Conservation (phyloP, 768 basidiomycete genomes). For the Macrolepiota albuminosa region DNA sequence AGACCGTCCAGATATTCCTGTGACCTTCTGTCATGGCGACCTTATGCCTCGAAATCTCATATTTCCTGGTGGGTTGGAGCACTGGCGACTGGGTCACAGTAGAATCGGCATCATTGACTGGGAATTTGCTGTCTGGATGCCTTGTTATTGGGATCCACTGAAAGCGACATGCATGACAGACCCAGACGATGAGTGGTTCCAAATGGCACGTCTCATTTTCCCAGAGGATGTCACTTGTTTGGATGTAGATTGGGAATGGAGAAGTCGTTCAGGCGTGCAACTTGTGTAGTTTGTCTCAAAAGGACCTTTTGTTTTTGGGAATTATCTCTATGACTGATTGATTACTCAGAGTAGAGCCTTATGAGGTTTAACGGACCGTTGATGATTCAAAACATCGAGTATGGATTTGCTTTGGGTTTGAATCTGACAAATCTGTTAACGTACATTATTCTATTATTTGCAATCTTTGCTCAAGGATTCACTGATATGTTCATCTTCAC, state of each 20-base stretch:
- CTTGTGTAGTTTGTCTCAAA: background rate
- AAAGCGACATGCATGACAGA: constrained; percentile 2
- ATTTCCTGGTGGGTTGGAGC: background rate
- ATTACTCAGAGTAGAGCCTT: too few species aligned
- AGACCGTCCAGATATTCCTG: background rate
- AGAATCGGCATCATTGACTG: background rate
- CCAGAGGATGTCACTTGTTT: background rate
- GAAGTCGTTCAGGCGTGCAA: constrained; percentile 6
- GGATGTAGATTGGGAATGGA: constrained; percentile 5
- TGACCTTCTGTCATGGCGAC: background rate
- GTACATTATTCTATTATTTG: too few species aligned
- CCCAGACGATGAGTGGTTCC: constrained; percentile 2
- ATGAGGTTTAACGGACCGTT: too few species aligned
- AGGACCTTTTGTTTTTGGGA: background rate
- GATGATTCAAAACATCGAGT: too few species aligned
- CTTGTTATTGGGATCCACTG: background rate
- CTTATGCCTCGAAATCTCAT: background rate
- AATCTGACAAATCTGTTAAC: too few species aligned
- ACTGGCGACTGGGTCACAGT: background rate
- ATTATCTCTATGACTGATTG: background rate
- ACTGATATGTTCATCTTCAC: background rate
- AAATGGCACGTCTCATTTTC: constrained; percentile 2
- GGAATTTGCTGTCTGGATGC: constrained; percentile 2
- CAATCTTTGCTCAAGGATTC: too few species aligned
- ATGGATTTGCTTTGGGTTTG: too few species aligned